Base-by-base conservation (phyloP, 1,139 yeast genomes). In the Schwanniomyces etchellsii region DNA sequence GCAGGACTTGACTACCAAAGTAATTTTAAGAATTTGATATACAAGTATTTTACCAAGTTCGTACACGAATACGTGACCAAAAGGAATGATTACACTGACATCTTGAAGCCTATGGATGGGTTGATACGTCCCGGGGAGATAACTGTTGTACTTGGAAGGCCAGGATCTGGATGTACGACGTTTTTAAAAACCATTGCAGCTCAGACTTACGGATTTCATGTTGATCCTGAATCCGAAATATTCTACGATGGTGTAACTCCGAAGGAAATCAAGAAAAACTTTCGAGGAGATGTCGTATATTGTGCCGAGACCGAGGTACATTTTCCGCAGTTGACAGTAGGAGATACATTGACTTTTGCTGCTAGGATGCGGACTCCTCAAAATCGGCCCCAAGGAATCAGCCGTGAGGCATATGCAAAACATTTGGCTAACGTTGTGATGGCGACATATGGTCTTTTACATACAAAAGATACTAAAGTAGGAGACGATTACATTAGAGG, bases 121-220 rank as follows among this genome's bases (percentile, higher is more conserved):
- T 45, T 77, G 5, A 61, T 80, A 39, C 60, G 64, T 27, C 82
- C 91, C 1, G 89, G 94, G 33, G 84, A 81, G 44, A 63, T 83
- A 32, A 72, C 84, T 4, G 85, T 83, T 29, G 93, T 82, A 1
- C 57, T 82, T 24, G 93, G 93, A 26, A 73, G 89, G 51, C 93
- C 93, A 0, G 93, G 93, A 47, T 75, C 89, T 16, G 95, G 95
- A 35, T 84, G 94, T 55, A 72, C 94, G 2, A 82, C 95, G 2
- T 68, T 82, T 31, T 58, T 84, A 45, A 82, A 81, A 46, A 70
- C 91, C 1, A 68, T 83, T 36, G 73, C 89, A 5, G 57, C 81
- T 21, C 76, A 78, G 40, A 81, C 89, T 4, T 76, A 80, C 49
- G 94, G 93, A 29, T 83, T 81, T 51, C 57, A 74, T 26, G 47